Base-by-base conservation (phyloP, 108 stramenopile genomes). In the Nannochloropsis gaditana region DNA sequence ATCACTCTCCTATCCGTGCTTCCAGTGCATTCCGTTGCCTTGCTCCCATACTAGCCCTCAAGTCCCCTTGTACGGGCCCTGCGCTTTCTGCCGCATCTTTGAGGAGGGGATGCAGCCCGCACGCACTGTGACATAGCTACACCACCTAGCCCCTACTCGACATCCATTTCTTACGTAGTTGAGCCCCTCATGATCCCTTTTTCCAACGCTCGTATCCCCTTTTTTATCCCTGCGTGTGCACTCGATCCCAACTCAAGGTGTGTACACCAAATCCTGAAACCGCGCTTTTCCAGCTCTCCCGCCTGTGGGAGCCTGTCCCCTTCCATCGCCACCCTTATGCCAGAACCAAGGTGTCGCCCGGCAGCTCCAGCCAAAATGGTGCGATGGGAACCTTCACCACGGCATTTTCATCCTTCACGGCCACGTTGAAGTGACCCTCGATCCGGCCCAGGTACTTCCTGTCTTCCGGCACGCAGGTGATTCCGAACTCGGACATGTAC, bases 121-220 rank as follows among this genome's bases (percentile, higher is more conserved):
- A 73, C 59, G 59, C 59, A 73, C 59, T 73, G 59, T 73, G 59
- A n/a, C 59, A 73, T n/a, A n/a, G 59, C 59, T 73, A 73, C 59
- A 73, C n/a, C 59, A 73, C 59, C 59, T n/a, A n/a, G 59, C 59
- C 59, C 6, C 59, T 73, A 3, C 59, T n/a, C 59, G 59, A 15
- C 59, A 73, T 73, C 59, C 15, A 15, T 2, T 0, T 73, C 59
- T 15, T 73, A 73, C 59, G 59, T 73, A 73, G 15, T n/a, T 4
- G 31, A 31, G 31, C 31, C 31, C 31, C 1, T 31, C 31, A 31
- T 31, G 1, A 31, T 31, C 0, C 31, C 0, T 31, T 31, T 31
- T 31, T 31, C 31, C 31, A 31, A 31, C 31, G 31, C 31, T 31
- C 31, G 31, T 31, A 31, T 31, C 31, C 31, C 31, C 31, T 31